phyloP scores from a whole-genome alignment of 495 filamentous ascomycete species.

The Chaetomium cochliodes region DNA sequence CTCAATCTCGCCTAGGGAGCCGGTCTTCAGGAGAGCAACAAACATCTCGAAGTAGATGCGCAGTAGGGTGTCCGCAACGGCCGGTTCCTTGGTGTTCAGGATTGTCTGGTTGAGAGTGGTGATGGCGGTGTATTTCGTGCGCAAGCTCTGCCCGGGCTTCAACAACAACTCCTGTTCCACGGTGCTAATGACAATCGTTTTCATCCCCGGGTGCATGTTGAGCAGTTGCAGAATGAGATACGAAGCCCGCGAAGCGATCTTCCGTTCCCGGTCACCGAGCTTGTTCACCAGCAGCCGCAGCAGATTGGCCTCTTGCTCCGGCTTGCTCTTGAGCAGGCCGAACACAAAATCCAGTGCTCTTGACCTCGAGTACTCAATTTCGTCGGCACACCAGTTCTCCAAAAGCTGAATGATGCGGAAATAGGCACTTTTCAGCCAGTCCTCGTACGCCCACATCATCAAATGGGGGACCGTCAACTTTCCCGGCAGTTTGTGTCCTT shows the following conservation, averaged over 20 bases:
- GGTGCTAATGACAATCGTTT: slow-evolving; percentile 73
- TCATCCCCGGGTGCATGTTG: slow-evolving; percentile 88
- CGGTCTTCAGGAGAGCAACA: slow-evolving; percentile 66
- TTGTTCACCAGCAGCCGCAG: slow-evolving; percentile 91
- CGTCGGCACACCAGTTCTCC: slow-evolving; percentile 88
- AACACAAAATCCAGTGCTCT: slow-evolving; percentile 84
- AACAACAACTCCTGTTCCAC: slow-evolving; percentile 87
- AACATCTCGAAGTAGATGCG: slow-evolving; percentile 90
- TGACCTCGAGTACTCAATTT: slow-evolving; percentile 85
- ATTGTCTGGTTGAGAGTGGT: slow-evolving; percentile 98
- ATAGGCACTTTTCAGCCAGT: slow-evolving; percentile 87
- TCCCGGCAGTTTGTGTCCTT: slow-evolving; percentile 64
- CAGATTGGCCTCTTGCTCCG: slow-evolving; percentile 94
- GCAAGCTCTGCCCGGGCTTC: slow-evolving; percentile 76
- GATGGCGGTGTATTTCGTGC: slow-evolving; percentile 92
- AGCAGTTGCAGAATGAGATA: slow-evolving; percentile 89
- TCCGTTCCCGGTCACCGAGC: slow-evolving; percentile 87
- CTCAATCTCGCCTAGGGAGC: slow-evolving; percentile 31
- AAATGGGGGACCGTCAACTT: slow-evolving; percentile 70
- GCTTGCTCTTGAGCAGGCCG: slow-evolving; percentile 88
- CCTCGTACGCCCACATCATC: slow-evolving; percentile 88
- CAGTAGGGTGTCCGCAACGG: slow-evolving; percentile 75
- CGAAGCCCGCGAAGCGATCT: slow-evolving; percentile 88
- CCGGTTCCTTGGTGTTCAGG: slow-evolving; percentile 74
- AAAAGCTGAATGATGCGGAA: slow-evolving; percentile 89